These are phyloP conservation scores for Aspergillus latus DNA, from an alignment of 2,329 filamentous ascomycete genomes.

Conservation along the genomic window DNA sequence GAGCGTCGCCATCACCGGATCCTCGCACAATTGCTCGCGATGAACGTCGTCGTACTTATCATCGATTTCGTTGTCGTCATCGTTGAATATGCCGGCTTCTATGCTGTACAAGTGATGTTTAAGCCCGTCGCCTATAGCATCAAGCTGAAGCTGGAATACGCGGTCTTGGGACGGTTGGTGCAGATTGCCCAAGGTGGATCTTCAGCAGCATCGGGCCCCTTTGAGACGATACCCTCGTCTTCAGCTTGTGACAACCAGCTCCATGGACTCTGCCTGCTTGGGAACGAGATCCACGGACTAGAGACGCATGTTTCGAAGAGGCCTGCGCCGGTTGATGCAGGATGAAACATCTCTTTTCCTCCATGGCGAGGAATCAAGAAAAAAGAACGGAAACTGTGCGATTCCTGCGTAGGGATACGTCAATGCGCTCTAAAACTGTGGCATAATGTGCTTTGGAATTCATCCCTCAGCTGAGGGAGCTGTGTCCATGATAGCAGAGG, in stretches of 20 bases:
- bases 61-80: slow-evolving; percentile 47
- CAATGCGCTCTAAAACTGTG: too few relatives aligned
- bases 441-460: too few relatives aligned
- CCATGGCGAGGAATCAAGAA: neutral
- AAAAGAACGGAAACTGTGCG: neutral
- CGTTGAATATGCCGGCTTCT: slow-evolving; percentile 41
- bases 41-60: slow-evolving; percentile 49
- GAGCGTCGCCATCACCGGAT: slow-evolving; percentile 22
- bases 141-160: slow-evolving; percentile 56
- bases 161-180: slow-evolving; percentile 51
- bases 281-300: neutral
- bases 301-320: neutral
- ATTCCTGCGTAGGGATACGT: too few relatives aligned
- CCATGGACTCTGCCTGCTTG: neutral
- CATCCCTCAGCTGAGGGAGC: too few relatives aligned
- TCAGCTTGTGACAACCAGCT: neutral
- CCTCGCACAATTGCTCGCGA: slow-evolving; percentile 50
- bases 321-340: neutral
- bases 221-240: slow-evolving; percentile 4
- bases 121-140: slow-evolving; percentile 41
- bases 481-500: too few relatives aligned
- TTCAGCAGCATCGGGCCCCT: neutral
- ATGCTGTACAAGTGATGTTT: slow-evolving; percentile 41
- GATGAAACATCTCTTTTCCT: neutral
- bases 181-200: slow-evolving; percentile 4